Evolutionary conservation across 768 basidiomycete species (phyloP).

Genomic region (Favolaschia claudopus): DNA sequence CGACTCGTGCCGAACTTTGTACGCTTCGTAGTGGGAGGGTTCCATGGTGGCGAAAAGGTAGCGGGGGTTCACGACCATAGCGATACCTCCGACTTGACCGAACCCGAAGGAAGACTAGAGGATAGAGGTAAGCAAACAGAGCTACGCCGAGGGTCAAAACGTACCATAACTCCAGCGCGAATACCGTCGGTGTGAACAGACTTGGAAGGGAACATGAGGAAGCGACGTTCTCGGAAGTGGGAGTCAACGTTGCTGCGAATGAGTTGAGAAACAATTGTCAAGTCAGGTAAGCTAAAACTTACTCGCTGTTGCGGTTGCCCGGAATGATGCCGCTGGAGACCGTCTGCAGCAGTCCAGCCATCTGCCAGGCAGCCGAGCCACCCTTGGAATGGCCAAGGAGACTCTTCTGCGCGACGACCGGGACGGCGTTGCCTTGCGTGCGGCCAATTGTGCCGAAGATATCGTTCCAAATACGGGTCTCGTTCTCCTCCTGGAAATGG

Average conservation of each 20-base stretch:
- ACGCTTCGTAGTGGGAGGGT: constrained; percentile 78
- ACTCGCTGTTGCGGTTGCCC: constrained; percentile 97
- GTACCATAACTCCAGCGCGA: constrained; percentile 84
- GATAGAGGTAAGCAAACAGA: constrained; percentile 13
- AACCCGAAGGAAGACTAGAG: constrained; percentile 94
- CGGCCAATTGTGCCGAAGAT: constrained; percentile 90
- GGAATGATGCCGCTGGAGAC: constrained; percentile 88
- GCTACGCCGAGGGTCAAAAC: constrained; percentile 24
- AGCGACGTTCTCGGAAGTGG: constrained; percentile 86
- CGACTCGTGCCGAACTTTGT: constrained; percentile 69
- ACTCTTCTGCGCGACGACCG: constrained; percentile 97
- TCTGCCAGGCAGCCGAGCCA: constrained; percentile 98
- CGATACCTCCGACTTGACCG: constrained; percentile 97
- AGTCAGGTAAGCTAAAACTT: constrained; percentile 43
- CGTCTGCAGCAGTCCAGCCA: constrained; percentile 90
- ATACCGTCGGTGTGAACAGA: constrained; percentile 95
- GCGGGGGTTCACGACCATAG: constrained; percentile 88
- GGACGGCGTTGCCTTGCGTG: constrained; percentile 95
- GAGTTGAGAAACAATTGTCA: not conserved
- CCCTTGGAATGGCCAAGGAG: constrained; percentile 98
- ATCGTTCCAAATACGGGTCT: constrained; percentile 96
- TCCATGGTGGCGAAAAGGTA: constrained; percentile 88
- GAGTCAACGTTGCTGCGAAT: constrained; percentile 86
- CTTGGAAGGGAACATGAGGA: constrained; percentile 97
- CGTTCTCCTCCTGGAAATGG: constrained; percentile 84